These are phyloP conservation scores for Suhomyces kilbournensis DNA, from an alignment of 805 yeast genomes.

Conservation along the genomic window DNA sequence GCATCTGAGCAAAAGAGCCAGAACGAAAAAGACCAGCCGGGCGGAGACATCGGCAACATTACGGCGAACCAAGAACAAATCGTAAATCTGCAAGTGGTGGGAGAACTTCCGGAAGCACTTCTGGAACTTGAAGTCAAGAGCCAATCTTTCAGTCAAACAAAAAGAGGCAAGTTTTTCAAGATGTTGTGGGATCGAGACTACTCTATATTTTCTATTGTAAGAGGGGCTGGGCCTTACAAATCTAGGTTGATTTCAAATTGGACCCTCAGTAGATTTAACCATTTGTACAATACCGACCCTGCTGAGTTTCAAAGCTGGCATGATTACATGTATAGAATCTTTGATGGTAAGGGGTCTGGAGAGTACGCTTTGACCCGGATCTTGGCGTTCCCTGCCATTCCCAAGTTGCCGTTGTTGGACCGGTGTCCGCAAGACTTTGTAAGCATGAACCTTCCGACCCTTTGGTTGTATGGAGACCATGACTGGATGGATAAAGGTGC, in stretches of 20 bases:
- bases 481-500: slow-evolving; percentile 73
- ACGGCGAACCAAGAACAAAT: slow-evolving; percentile 27
- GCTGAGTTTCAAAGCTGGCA: slow-evolving; percentile 43
- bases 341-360: slow-evolving; percentile 59
- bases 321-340: slow-evolving; percentile 51
- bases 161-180: slow-evolving; percentile 24
- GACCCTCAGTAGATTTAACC: slow-evolving; percentile 49
- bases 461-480: slow-evolving; percentile 64
- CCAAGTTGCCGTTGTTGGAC: slow-evolving; percentile 55
- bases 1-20: slow-evolving; percentile 10
- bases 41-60: slow-evolving; percentile 10
- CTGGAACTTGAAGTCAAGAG: slow-evolving; percentile 7
- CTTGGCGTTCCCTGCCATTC: slow-evolving; percentile 56
- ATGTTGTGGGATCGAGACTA: slow-evolving; percentile 51
- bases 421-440: slow-evolving; percentile 44
- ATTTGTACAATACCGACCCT: slow-evolving; percentile 33
- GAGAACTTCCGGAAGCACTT: slow-evolving; percentile 12
- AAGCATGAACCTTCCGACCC: slow-evolving; percentile 41
- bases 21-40: slow-evolving; percentile 12
- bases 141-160: slow-evolving; percentile 9
- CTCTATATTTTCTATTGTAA: slow-evolving; percentile 54
- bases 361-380: slow-evolving; percentile 62
- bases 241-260: slow-evolving; percentile 51
- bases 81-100: slow-evolving; percentile 23
- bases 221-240: slow-evolving; percentile 52